Conservation (phyloP, 176 grass and related monocot genomes). For the Zea luxurians region DNA sequence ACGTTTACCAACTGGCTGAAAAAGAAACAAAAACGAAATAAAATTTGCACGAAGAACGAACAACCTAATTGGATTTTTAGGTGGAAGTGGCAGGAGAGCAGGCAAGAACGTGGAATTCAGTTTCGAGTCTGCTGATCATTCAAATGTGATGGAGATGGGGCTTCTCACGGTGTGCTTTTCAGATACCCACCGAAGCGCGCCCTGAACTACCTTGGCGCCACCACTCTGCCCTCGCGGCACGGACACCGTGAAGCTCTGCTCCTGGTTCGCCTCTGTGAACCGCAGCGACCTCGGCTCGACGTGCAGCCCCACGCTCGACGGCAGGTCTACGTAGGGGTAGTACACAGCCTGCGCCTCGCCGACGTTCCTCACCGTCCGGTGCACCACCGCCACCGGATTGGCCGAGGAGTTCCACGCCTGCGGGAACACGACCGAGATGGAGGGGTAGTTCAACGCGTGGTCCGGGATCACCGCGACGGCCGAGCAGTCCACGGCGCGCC, state of each 20-base stretch:
- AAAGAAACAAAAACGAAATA: too few species aligned
- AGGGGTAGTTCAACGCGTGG: slow-evolving; percentile 32
- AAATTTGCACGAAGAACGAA: background rate
- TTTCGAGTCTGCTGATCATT: background rate
- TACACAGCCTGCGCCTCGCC: background rate
- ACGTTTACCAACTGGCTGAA: too few species aligned
- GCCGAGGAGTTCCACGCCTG: background rate
- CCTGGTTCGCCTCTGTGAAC: background rate
- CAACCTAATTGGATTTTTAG: background rate
- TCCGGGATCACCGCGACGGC: background rate
- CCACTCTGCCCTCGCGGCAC: background rate
- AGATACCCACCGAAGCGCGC: background rate
- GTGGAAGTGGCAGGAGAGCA: background rate
- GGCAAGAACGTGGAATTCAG: background rate
- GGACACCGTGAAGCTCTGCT: background rate
- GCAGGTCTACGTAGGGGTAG: background rate
- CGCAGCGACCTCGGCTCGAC: background rate
- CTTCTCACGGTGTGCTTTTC: background rate
- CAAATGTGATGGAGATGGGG: slow-evolving; percentile 7
- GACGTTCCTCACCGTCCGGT: background rate
- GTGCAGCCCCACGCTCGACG: background rate
- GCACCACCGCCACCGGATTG: background rate
- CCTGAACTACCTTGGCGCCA: background rate
- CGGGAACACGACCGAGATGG: slow-evolving; percentile 8
- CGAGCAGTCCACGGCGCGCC: slow-evolving; percentile 10